phyloP scores from a whole-genome alignment of 2,329 filamentous ascomycete species.

The Penicillium sp. region DNA sequence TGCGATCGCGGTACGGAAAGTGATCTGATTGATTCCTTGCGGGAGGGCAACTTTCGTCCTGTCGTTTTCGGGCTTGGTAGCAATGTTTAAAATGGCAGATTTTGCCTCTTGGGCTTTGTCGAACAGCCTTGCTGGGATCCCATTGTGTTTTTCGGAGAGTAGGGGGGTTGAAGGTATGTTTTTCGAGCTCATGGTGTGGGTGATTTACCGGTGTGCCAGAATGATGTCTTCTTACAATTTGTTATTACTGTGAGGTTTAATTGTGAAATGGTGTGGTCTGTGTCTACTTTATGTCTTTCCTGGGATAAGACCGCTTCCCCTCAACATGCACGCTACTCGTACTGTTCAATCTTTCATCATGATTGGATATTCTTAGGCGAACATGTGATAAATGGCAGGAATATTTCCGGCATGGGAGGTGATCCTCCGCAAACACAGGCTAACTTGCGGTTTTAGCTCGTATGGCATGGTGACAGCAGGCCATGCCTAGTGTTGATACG shows the following conservation, averaged over 20 bases:
- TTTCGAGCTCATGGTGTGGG: slow-evolving; percentile 2
- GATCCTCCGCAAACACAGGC: not conserved
- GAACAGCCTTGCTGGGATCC: slow-evolving; percentile 8
- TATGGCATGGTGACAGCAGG: slow-evolving; percentile 1
- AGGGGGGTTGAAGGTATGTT: slow-evolving; percentile 1
- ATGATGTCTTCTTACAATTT: no score
- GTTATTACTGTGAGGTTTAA: no score
- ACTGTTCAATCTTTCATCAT: not conserved
- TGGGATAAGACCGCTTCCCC: not conserved
- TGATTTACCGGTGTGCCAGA: no score
- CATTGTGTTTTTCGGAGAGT: slow-evolving; percentile 9
- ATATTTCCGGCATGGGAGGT: not conserved
- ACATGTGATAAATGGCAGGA: not conserved
- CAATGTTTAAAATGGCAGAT: slow-evolving; percentile 7
- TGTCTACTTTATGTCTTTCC: not conserved
- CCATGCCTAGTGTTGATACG: not conserved
- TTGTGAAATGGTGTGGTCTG: no score
- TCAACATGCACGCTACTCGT: not conserved
- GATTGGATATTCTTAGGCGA: not conserved
- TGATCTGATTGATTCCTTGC: not conserved
- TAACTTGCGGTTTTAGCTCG: slow-evolving; percentile 1
- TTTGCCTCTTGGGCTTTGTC: slow-evolving; percentile 14
- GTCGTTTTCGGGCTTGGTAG: slow-evolving; percentile 8
- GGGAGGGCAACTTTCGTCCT: slow-evolving; percentile 5
- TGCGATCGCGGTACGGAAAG: slow-evolving; percentile 4